phyloP scores from a whole-genome alignment of 495 filamentous ascomycete species.

The Penicillium roqueforti region DNA sequence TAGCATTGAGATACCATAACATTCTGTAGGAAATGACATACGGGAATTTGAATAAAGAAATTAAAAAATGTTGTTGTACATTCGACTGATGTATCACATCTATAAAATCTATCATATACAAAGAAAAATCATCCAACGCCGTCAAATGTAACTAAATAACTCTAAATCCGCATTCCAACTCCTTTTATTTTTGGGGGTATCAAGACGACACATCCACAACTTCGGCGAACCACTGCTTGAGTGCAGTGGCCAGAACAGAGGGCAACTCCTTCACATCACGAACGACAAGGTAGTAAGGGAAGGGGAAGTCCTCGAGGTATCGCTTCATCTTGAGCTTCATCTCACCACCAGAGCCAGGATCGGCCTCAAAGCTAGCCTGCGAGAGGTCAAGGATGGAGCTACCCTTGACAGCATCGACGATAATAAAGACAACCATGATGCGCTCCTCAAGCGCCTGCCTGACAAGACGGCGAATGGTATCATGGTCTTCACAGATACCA shows the following conservation, averaged over 20 bases:
- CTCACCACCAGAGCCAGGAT: constrained; percentile 49
- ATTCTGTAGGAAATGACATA: neutral
- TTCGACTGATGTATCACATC: constrained; percentile 1
- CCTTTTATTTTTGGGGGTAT: constrained; percentile 14
- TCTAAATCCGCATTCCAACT: constrained; percentile 12
- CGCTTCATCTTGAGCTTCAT: constrained; percentile 72
- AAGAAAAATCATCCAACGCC: constrained; percentile 12
- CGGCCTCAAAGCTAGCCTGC: constrained; percentile 69
- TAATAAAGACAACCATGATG: constrained; percentile 97
- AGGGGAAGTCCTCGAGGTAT: constrained; percentile 94
- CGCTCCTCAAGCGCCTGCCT: constrained; percentile 84
- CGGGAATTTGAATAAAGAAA: neutral
- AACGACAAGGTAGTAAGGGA: constrained; percentile 92
- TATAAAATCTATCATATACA: constrained; percentile 20
- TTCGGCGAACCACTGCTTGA: constrained; percentile 97
- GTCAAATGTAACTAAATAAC: constrained; percentile 13
- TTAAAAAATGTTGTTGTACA: constrained; percentile 4
- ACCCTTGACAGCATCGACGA: constrained; percentile 74
- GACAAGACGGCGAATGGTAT: constrained; percentile 72
- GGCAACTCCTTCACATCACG: constrained; percentile 88
- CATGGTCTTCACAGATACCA: constrained; percentile 86
- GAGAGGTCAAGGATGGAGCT: constrained; percentile 76
- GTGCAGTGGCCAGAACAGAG: constrained; percentile 74
- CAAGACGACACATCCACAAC: constrained; percentile 61
- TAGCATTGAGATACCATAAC: constrained; percentile 16